These are phyloP conservation scores for Sutorius eximius DNA, from an alignment of 1,284 basidiomycete genomes.

Conservation along the genomic window DNA sequence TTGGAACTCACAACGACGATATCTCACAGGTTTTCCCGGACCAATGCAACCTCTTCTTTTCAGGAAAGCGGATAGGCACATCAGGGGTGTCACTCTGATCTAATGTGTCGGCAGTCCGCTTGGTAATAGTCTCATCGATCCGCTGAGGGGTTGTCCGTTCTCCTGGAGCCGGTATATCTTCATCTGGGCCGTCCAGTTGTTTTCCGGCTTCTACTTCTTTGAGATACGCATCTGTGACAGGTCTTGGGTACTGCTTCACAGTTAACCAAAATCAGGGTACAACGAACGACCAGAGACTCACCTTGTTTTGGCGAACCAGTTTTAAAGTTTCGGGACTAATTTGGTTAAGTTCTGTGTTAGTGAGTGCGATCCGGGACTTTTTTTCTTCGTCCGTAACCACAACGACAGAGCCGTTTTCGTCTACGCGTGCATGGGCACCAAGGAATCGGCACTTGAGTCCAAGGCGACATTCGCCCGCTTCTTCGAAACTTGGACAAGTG, in stretches of 20 bases:
- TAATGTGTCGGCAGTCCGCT: slow-evolving; percentile 33
- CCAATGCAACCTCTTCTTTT: slow-evolving; percentile 91
- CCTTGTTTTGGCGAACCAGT: slow-evolving; percentile 66
- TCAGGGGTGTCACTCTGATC: slow-evolving; percentile 59
- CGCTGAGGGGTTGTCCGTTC: slow-evolving; percentile 20
- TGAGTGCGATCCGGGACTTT: slow-evolving; percentile 48
- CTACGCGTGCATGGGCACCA: slow-evolving; percentile 61
- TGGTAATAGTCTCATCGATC: slow-evolving; percentile 32
- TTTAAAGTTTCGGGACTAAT: slow-evolving; percentile 57
- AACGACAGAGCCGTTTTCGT: slow-evolving; percentile 42
- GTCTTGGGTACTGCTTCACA: slow-evolving; percentile 58
- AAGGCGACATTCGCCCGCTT: slow-evolving; percentile 79
- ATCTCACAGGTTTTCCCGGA: slow-evolving; percentile 79
- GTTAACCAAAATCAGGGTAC: slow-evolving; percentile 1
- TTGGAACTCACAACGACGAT: background rate
- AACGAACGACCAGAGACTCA: slow-evolving; percentile 31
- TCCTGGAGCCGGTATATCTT: slow-evolving; percentile 26
- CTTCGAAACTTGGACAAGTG: slow-evolving; percentile 72
- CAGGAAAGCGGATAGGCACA: slow-evolving; percentile 67
- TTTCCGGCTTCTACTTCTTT: slow-evolving; percentile 51
- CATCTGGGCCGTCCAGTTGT: slow-evolving; percentile 37
- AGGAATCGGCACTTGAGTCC: slow-evolving; percentile 93
- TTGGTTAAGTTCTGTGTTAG: slow-evolving; percentile 76
- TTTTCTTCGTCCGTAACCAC: slow-evolving; percentile 59
- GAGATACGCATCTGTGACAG: slow-evolving; percentile 70